Base-by-base conservation (phyloP, 768 basidiomycete species). In the Boletus tomentosulus region DNA sequence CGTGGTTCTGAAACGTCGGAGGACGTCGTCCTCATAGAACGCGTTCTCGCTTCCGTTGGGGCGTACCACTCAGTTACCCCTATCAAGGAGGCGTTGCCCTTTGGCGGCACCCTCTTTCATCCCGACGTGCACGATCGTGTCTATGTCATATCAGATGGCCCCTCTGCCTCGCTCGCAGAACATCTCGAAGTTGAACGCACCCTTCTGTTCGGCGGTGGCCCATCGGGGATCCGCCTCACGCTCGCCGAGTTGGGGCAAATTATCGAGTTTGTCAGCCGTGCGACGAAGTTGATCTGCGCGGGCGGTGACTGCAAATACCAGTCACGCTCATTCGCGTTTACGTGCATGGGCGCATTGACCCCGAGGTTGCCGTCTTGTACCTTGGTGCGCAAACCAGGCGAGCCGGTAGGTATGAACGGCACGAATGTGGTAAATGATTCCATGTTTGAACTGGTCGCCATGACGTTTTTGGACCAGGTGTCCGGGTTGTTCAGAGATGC, bases 241-340 rank as follows among this genome's bases (percentile, higher is more conserved):
- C 51, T 61, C 9, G 37, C 33, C 3, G 48, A 61, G 6, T 33
- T 61, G 6, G 53, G 38, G 1, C 37, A 46, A 6, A 27, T 63
- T 2, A 48, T 62, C n/a, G 44, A 28, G 0, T 53, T 64, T 19
- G 31, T 58, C 13, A 56, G 62, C 11, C 48, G 44, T 1, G 50
- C 48, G 33, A 56, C 53, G 1, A 44, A 43, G 34, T 0, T 51
- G 30, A 33, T 58, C 4, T 53, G 58, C 25, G 51, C 50, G 2
- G 58, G 53, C 0, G 58, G 58, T 1, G 55, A 50, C 9, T 64
- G 55, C 16, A 45, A 39, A n/a, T 64, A 41, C 10, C 53, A 64
- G 43, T 57, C 62, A 7, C 53, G 49, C 8, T 48, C 59, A 9
- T 63, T 63, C 19, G 47, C 47, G 6, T 63, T 61, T 8, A 42